These are phyloP conservation scores for Amoebophrya sp. DNA, from an alignment of 169 alveolate genomes.

Conservation along the genomic window DNA sequence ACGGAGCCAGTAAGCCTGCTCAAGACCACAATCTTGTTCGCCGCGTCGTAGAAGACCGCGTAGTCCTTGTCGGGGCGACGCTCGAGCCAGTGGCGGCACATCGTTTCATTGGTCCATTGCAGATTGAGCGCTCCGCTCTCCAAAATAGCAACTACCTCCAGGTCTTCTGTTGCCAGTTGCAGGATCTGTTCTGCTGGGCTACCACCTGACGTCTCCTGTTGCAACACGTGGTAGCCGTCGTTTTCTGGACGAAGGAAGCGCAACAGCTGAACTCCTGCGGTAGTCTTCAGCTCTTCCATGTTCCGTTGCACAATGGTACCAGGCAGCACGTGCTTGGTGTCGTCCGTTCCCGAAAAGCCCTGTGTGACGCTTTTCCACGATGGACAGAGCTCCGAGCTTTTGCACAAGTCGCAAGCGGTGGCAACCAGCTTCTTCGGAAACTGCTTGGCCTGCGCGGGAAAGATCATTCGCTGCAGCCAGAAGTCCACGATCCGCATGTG, in stretches of 20 bases:
- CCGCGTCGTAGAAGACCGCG: conserved; percentile 5
- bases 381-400: background rate
- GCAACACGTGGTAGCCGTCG: background rate
- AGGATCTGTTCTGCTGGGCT: background rate
- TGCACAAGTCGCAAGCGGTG: conserved; percentile 31
- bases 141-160: conserved; percentile 24
- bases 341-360: conserved; percentile 41
- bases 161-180: background rate
- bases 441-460: conserved; percentile 32
- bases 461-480: conserved; percentile 20
- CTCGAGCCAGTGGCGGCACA: conserved; percentile 18
- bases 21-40: background rate
- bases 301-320: background rate
- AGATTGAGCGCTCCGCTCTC: conserved; percentile 29
- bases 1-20: background rate
- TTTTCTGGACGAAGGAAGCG: conserved; percentile 22
- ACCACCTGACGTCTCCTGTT: background rate
- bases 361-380: background rate
- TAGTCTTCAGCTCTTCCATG: background rate
- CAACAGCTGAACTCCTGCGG: conserved; percentile 27
- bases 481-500: conserved; percentile 16
- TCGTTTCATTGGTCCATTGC: conserved; percentile 18
- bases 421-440: conserved; percentile 28
- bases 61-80: conserved; percentile 33
- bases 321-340: background rate